Evolutionary conservation across 2,329 filamentous ascomycete species (phyloP), one percentile per base, ranked within the genome.

Genomic region (Truncatella angustata): DNA sequence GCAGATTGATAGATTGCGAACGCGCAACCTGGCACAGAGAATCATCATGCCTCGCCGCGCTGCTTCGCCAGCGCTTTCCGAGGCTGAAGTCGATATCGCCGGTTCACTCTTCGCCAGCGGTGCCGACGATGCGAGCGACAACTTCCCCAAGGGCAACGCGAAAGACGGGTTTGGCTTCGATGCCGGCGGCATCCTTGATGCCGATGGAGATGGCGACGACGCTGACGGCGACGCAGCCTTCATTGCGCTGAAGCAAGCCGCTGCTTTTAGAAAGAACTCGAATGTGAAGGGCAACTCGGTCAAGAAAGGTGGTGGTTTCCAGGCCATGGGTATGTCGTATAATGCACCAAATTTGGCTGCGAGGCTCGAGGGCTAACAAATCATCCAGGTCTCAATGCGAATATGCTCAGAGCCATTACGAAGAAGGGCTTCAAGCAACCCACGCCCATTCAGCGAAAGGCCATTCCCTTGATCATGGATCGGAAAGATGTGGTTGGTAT

Each of bases 401-500:
- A 88, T 60, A 78, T 99, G 4, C 78, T 99, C 21, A 94, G 95
- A 66, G 91, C 94, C 2, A 97, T 99, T 58, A 83, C 89, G 11
- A 83, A 90, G 62, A 99, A 97, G 73, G 95, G 94, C 14, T 99
- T 97, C 72, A 91, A 88, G 1, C 90, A 97, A 3, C 95, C 95
- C 4, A 99, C 94, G 0, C 94, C 94, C 0, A 99, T 99, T 70
- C 94, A 99, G 75, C 85, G 94, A 60, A 97, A 97, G 72, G 90
- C 94, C 2, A 96, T 99, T 44, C 95, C 94, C 4, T 77, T 97
- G 51, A 85, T 99, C 51, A 78, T 97, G 61, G 89, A 95, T 56
- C 84, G 88, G 50, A 90, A 91, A 72, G 94, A 99, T 79, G 90
- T 97, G n/a, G 93, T 99, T 21, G 95, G 92, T 59, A 99, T 99